A percentile compares a stretch with the other conserved stretches of the same genome.
These are phyloP conservation scores for Tuber magnatum DNA, from an alignment of 495 filamentous ascomycete genomes.

Conservation along the genomic window DNA sequence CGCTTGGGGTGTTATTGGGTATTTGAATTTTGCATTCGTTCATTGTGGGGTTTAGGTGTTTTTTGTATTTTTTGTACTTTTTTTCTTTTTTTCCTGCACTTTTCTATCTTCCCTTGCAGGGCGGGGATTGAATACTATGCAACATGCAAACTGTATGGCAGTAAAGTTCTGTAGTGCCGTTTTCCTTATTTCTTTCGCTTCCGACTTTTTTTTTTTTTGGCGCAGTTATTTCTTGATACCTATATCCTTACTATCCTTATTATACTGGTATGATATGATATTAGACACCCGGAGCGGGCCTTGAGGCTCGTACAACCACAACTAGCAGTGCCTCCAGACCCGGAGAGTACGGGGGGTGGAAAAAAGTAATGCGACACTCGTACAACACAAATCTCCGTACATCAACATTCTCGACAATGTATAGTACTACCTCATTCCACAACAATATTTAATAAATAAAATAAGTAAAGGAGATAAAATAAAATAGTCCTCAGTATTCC, in stretches of 20 bases:
- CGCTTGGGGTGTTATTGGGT: slow-evolving; percentile 16
- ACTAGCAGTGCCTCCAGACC: too few species aligned
- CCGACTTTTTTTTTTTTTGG: slow-evolving; percentile 6
- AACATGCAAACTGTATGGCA: background rate
- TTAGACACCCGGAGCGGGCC: background rate
- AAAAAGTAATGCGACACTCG: too few species aligned
- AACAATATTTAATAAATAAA: too few species aligned
- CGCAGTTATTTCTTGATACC: background rate
- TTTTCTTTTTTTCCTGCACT: background rate
- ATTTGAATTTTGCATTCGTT: background rate
- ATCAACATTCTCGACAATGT: too few species aligned
- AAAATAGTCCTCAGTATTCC: too few species aligned
- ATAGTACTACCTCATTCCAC: too few species aligned
- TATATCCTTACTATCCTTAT: background rate
- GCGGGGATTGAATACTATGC: background rate
- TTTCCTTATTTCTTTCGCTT: background rate
- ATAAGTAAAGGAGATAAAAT: too few species aligned
- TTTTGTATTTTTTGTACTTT: background rate
- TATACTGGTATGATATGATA: background rate
- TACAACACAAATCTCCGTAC: too few species aligned
- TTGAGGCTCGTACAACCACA: background rate
- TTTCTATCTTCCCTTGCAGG: background rate
- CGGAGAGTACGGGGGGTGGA: background rate
- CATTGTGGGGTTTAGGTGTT: background rate
- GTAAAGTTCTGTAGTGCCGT: background rate